phyloP scores from a whole-genome alignment of 1,139 yeast genomes.

The Suhomyces bolitotheri region DNA sequence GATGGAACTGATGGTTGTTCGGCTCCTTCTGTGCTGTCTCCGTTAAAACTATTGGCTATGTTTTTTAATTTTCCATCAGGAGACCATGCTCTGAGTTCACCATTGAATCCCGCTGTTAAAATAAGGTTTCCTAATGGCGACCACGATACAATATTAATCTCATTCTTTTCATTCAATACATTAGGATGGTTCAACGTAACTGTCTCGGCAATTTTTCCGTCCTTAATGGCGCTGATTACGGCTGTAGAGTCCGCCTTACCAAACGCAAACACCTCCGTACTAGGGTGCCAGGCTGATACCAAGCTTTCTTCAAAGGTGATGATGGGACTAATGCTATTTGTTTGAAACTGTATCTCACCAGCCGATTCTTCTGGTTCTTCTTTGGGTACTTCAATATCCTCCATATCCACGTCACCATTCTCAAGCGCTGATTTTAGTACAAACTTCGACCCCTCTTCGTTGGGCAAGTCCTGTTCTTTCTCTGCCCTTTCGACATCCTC shows the following conservation, averaged over 20 bases:
- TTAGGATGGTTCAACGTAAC: slow-evolving; percentile 39
- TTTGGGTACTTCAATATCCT: slow-evolving; percentile 12
- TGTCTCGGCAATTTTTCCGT: slow-evolving; percentile 33
- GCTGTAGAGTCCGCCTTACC: slow-evolving; percentile 39
- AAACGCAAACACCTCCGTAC: slow-evolving; percentile 38
- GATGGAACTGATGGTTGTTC: slow-evolving; percentile 3
- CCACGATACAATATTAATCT: slow-evolving; percentile 56
- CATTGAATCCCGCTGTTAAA: slow-evolving; percentile 59
- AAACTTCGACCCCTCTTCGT: slow-evolving; percentile 10
- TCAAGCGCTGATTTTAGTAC: slow-evolving; percentile 18
- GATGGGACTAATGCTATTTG: slow-evolving; percentile 24
- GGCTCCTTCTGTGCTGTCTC: not conserved
- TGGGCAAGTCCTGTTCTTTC: not conserved
- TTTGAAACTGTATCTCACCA: slow-evolving; percentile 18
- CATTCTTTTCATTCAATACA: slow-evolving; percentile 27
- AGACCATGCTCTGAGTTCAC: slow-evolving; percentile 71
- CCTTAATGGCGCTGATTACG: slow-evolving; percentile 35
- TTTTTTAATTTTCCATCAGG: slow-evolving; percentile 64
- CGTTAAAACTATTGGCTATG: slow-evolving; percentile 34
- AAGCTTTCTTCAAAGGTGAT: slow-evolving; percentile 31
- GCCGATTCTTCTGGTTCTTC: slow-evolving; percentile 1
- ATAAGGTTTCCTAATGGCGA: slow-evolving; percentile 59
- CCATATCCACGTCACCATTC: slow-evolving; percentile 20
- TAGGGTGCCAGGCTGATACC: slow-evolving; percentile 44
- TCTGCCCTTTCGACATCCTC: slow-evolving; percentile 18